Conservation (phyloP, 495 filamentous ascomycete species). For the Alectoria sarmentosa region DNA sequence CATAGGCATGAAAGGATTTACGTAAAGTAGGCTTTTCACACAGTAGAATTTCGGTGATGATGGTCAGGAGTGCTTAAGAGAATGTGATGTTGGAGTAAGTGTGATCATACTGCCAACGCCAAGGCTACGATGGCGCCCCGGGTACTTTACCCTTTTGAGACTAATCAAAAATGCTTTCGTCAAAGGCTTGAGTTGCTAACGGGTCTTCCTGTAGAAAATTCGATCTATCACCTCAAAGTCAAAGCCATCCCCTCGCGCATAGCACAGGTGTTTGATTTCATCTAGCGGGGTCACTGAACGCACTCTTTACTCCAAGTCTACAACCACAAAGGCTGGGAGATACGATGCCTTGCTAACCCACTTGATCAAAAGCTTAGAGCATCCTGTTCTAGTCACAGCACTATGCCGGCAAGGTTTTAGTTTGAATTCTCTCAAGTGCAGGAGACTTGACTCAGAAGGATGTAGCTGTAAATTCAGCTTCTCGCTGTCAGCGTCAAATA, state of each 20-base stretch:
- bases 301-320: too few relatives aligned
- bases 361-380: not conserved
- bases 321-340: too few relatives aligned
- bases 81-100: not conserved
- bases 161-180: not conserved
- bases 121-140: not conserved
- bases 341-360: too few relatives aligned
- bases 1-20: not conserved
- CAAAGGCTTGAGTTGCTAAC: not conserved
- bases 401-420: too few relatives aligned
- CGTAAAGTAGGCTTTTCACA: not conserved
- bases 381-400: not conserved
- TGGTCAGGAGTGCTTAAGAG: not conserved
- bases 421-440: too few relatives aligned
- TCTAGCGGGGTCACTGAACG: too few relatives aligned
- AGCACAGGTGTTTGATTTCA: not conserved
- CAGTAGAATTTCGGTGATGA: not conserved
- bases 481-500: too few relatives aligned
- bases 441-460: not conserved
- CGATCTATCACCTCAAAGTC: not conserved
- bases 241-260: not conserved
- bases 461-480: not conserved
- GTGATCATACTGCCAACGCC: conserved; percentile 1
- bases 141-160: not conserved
- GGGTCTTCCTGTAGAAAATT: too few relatives aligned